A percentile compares a stretch with the other conserved stretches of the same genome.
These are phyloP conservation scores for Barnettozyma hawaiiensis DNA, from an alignment of 1,139 yeast species.

Conservation along the genomic window DNA sequence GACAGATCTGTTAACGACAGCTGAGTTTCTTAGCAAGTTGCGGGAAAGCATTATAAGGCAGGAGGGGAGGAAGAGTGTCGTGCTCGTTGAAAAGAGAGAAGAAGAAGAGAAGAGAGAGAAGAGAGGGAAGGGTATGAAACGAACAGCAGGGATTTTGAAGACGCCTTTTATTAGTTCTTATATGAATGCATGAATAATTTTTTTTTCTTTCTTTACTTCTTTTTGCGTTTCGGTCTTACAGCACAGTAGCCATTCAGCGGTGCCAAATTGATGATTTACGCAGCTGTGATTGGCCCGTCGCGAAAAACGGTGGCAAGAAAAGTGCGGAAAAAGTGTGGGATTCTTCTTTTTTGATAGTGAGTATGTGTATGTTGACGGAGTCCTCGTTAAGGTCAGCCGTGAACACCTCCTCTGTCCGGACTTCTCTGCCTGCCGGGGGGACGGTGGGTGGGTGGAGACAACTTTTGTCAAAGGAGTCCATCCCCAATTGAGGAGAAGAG, in stretches of 20 bases:
- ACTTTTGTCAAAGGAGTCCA: too few species aligned
- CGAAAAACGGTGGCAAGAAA: background rate
- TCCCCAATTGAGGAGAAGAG: too few species aligned
- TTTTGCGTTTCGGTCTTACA: background rate
- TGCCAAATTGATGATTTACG: background rate
- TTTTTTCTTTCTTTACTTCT: too few species aligned
- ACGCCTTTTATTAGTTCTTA: slow-evolving; percentile 1
- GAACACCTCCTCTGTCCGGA: background rate
- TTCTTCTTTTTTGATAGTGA: background rate
- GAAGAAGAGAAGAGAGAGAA: too few species aligned
- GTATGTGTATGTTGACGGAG: background rate
- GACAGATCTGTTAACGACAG: slow-evolving; percentile 7
- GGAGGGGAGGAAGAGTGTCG: too few species aligned
- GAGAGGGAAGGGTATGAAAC: background rate
- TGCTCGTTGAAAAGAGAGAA: too few species aligned
- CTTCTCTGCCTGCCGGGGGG: too few species aligned
- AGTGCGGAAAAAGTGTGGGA: background rate
- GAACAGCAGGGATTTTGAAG: background rate
- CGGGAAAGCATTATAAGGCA: slow-evolving; percentile 9
- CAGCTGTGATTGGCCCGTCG: slow-evolving; percentile 1
- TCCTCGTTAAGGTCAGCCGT: slow-evolving; percentile 1
- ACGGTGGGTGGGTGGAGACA: too few species aligned
- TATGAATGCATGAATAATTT: too few species aligned
- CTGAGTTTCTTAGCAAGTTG: slow-evolving; percentile 4
- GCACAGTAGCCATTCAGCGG: background rate